Evolutionary conservation across 371 early-diverging fungal genomes (phyloP).

Genomic region (Rhizopus sp.): DNA sequence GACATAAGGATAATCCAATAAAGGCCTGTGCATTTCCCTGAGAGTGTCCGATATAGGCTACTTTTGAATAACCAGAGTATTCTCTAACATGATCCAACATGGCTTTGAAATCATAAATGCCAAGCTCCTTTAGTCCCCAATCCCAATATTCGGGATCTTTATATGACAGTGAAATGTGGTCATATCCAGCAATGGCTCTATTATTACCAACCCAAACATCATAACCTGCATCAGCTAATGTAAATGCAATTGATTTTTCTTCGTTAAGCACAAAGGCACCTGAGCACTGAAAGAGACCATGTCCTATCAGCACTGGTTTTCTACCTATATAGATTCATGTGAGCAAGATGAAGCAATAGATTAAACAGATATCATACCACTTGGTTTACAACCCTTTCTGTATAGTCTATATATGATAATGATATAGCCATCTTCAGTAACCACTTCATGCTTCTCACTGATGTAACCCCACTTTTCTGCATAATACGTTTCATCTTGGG

Average conservation of each 20-base stretch:
- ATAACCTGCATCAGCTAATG: conserved; percentile 50
- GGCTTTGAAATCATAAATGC: conserved; percentile 46
- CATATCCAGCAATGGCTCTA: conserved; percentile 28
- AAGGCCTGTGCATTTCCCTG: conserved; percentile 65
- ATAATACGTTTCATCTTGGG: conserved; percentile 38
- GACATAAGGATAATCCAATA: conserved; percentile 46
- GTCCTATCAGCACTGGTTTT: conserved; percentile 54
- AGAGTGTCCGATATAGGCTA: conserved; percentile 60
- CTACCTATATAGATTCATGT: conserved; percentile 13
- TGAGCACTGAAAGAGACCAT: conserved; percentile 64
- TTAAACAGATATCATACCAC: conserved; percentile 9
- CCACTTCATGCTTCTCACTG: conserved; percentile 32
- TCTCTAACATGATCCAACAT: conserved; percentile 44
- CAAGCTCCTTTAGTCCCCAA: conserved; percentile 59
- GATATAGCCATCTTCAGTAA: conserved; percentile 51
- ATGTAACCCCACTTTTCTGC: conserved; percentile 41
- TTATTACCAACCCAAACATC: conserved; percentile 60
- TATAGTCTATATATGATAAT: conserved; percentile 40
- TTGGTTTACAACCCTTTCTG: conserved; percentile 18
- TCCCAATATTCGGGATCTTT: conserved; percentile 55
- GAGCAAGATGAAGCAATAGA: not conserved
- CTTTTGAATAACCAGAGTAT: conserved; percentile 25
- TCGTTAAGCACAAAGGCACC: conserved; percentile 60
- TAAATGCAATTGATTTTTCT: conserved; percentile 53
- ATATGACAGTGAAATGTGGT: conserved; percentile 29